Evolutionary conservation across 371 early-diverging fungal species (phyloP), one percentile per base, ranked within the genome.

Genomic region (Cokeromyces recurvatus): DNA sequence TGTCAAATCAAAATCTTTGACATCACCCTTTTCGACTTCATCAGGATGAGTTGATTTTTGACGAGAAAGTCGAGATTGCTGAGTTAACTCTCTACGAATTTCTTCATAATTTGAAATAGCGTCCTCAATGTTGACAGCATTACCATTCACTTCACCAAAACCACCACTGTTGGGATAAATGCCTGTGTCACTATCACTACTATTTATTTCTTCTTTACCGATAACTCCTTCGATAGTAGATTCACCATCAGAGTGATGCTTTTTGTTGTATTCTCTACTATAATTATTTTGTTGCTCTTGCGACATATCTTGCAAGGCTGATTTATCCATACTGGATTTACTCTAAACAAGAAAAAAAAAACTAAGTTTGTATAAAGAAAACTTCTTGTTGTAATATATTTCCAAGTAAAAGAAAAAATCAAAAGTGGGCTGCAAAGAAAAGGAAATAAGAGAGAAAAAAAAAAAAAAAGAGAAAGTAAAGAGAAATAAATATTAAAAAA

Each of bases 21-120:
- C 41, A 23, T 48, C 53, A 7, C 62, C 62, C 23, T 53, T 53
- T 31, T 62, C 62, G 9, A 46, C 61, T 36, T 66, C 60, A 15
- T 41, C 55, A 29, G 53, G 32, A 25, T 41, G 34, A 9, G 37
- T 41, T 9, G 62, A 62, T 49, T 62, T 56, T 17, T 43, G 48
- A 10, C 48, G 56, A 36, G 54, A 54, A 6, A 62, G 22, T 10
- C 67, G 61, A 20, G 73, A 72, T 53, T 72, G 73, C 4, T 59
- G 50, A 9, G 73, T 72, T 15, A 72, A 45, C 52, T 72, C 73
- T 55, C 69, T 64, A 21, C 69, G 62, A 32, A 72, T 54, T 17
- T 68, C 73, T 49, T 72, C 73, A 38, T 72, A 72, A 38, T 64
- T 55, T 10, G 50, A 52, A 49, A 68, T 63, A n/a, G 73, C 73